A percentile compares a stretch with the other conserved stretches of the same genome.
These are phyloP conservation scores for Rubroboletus pulcherrimus DNA, from an alignment of 768 basidiomycete genomes.

Conservation along the genomic window DNA sequence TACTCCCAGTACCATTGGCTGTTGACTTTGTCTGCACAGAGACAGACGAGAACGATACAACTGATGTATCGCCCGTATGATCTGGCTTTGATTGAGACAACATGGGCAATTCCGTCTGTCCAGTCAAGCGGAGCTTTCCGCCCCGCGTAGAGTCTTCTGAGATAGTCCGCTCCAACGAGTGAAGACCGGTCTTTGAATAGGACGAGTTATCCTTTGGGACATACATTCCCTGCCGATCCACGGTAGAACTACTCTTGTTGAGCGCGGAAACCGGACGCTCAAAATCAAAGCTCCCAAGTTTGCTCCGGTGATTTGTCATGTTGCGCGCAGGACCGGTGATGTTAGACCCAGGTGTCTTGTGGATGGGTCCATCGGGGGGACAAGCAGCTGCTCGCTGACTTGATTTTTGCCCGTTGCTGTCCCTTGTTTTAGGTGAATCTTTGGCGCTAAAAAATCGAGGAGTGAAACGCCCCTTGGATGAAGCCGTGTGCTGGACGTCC, in stretches of 20 bases:
- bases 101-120: conserved; percentile 19
- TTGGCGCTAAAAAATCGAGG: conserved; percentile 29
- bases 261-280: conserved; percentile 55
- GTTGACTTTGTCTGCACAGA: conserved; percentile 42
- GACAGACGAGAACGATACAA: conserved; percentile 31
- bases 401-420: conserved; percentile 23
- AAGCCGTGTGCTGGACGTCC: background rate
- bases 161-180: conserved; percentile 22
- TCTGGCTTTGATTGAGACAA: conserved; percentile 32
- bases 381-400: conserved; percentile 17
- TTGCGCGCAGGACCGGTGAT: conserved; percentile 19
- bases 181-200: conserved; percentile 14
- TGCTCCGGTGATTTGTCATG: conserved; percentile 41
- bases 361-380: conserved; percentile 4
- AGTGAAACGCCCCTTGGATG: conserved; percentile 27
- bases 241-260: conserved; percentile 28
- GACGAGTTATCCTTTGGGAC: conserved; percentile 3
- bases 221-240: conserved; percentile 16
- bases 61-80: conserved; percentile 34
- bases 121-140: conserved; percentile 10
- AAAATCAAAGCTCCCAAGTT: conserved; percentile 76
- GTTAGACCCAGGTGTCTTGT: conserved; percentile 8
- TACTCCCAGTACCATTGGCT: conserved; percentile 18
- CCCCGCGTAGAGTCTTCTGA: conserved; percentile 26
- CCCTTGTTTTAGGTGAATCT: conserved; percentile 22